These are phyloP conservation scores for Tulasnella sp. DNA, from an alignment of 768 basidiomycete genomes.

Conservation along the genomic window DNA sequence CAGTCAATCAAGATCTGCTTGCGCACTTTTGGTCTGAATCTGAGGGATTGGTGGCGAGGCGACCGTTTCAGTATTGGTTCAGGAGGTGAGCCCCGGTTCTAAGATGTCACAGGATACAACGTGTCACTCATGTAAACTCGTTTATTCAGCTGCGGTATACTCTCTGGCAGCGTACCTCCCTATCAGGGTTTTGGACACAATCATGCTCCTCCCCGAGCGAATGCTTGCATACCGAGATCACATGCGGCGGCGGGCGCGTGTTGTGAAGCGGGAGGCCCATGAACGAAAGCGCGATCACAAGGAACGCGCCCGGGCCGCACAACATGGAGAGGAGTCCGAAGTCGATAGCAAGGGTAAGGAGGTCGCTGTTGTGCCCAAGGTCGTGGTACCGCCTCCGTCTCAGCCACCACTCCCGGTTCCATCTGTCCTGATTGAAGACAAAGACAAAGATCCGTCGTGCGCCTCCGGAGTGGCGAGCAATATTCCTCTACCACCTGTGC, in stretches of 20 bases:
- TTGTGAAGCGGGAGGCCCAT: background rate
- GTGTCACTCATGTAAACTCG: background rate
- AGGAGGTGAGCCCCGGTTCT: slow-evolving; percentile 70
- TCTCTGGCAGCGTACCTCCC: slow-evolving; percentile 8
- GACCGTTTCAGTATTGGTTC: slow-evolving; percentile 66
- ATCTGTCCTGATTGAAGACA: background rate
- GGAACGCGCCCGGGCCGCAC: background rate
- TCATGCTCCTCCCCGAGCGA: slow-evolving; percentile 5
- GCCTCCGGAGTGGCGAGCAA: background rate
- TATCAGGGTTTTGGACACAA: background rate
- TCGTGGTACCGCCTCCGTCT: background rate
- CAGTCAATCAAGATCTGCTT: slow-evolving; percentile 20
- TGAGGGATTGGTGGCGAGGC: slow-evolving; percentile 51
- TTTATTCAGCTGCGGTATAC: slow-evolving; percentile 1
- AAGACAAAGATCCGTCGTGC: background rate
- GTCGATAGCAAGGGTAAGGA: background rate
- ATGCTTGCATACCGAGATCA: slow-evolving; percentile 6
- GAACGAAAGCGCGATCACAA: background rate
- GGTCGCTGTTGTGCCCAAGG: slow-evolving; percentile 3
- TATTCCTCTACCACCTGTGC: background rate
- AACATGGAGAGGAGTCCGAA: slow-evolving; percentile 4
- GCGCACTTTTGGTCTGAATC: slow-evolving; percentile 35
- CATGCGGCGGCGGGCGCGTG: background rate
- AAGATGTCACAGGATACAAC: slow-evolving; percentile 20
- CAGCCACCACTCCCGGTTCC: background rate